Conservation (phyloP, 2,329 filamentous ascomycete genomes). For the Byssoonygena ceratinophila region DNA sequence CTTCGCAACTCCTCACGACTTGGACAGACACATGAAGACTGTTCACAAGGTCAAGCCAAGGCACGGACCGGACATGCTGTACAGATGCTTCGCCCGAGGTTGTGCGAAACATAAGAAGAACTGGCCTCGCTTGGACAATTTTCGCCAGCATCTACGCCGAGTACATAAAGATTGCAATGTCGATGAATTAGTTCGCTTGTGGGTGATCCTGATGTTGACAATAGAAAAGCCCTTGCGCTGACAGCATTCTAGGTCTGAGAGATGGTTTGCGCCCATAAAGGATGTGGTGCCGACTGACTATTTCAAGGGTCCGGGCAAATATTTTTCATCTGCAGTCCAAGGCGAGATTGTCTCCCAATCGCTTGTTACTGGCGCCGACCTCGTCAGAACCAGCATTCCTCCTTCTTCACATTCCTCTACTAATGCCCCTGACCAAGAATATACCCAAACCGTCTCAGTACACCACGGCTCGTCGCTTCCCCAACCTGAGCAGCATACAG, state of each 20-base stretch:
- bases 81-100: slow-evolving; percentile 47
- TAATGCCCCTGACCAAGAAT: no score
- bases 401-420: neutral
- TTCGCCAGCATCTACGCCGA: slow-evolving; percentile 63
- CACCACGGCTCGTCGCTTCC: neutral
- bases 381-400: neutral
- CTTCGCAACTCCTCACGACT: slow-evolving; percentile 73
- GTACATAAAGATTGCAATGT: slow-evolving; percentile 49
- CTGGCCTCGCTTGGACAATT: slow-evolving; percentile 80
- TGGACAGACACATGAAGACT: slow-evolving; percentile 52
- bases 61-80: slow-evolving; percentile 43
- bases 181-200: slow-evolving; percentile 1
- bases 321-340: neutral
- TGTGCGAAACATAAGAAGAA: slow-evolving; percentile 55
- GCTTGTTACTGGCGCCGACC: neutral
- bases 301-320: neutral
- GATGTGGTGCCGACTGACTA: neutral
- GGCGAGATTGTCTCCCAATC: neutral
- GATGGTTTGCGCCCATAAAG: neutral
- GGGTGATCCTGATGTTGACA: neutral
- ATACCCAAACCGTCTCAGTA: neutral
- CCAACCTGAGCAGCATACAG: neutral
- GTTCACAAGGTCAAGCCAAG: slow-evolving; percentile 15
- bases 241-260: slow-evolving; percentile 1
- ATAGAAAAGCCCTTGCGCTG: neutral